A percentile compares a stretch with the other conserved stretches of the same genome.
phyloP scores from a whole-genome alignment of 2,329 filamentous ascomycete genomes.

The Apiospora malaysiana region DNA sequence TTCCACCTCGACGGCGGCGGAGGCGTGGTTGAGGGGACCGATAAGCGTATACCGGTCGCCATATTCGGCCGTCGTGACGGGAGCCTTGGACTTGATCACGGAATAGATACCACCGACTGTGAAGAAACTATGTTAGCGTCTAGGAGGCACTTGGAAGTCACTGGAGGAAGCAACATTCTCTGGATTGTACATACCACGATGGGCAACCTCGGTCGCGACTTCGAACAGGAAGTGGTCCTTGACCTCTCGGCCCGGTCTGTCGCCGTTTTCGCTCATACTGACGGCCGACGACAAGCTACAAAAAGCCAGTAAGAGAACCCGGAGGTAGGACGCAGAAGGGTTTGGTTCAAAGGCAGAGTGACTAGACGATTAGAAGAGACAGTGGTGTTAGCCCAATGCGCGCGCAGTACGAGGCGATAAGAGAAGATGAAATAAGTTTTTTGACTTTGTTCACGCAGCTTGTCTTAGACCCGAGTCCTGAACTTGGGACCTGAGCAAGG shows the following conservation, averaged over 20 bases:
- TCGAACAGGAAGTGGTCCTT: constrained; percentile 97
- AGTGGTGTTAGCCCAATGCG: neutral
- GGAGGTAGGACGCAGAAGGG: neutral
- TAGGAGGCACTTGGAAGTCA: constrained; percentile 9
- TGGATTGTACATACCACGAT: constrained; percentile 72
- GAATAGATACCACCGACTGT: constrained; percentile 99
- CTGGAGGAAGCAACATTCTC: constrained; percentile 20
- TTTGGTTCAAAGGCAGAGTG: neutral
- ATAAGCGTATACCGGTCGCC: constrained; percentile 95
- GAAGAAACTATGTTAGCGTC: constrained; percentile 17
- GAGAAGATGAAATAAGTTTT: constrained; percentile 18
- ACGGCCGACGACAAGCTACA: constrained; percentile 21
- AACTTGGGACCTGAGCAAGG: neutral
- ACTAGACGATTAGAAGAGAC: neutral
- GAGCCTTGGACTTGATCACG: constrained; percentile 97
- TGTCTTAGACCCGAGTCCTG: neutral
- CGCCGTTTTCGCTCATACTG: constrained; percentile 54
- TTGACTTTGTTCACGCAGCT: constrained; percentile 9
- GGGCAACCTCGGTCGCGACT: constrained; percentile 94
- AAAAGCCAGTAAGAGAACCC: neutral
- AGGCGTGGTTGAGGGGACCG: constrained; percentile 89
- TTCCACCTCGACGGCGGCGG: constrained; percentile 97
- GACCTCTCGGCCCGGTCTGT: constrained; percentile 69
- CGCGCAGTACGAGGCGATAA: neutral
- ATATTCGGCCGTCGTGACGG: constrained; percentile 98